Evolutionary conservation across 2,329 filamentous ascomycete genomes (phyloP).

Genomic region (Botrytis medusae): DNA sequence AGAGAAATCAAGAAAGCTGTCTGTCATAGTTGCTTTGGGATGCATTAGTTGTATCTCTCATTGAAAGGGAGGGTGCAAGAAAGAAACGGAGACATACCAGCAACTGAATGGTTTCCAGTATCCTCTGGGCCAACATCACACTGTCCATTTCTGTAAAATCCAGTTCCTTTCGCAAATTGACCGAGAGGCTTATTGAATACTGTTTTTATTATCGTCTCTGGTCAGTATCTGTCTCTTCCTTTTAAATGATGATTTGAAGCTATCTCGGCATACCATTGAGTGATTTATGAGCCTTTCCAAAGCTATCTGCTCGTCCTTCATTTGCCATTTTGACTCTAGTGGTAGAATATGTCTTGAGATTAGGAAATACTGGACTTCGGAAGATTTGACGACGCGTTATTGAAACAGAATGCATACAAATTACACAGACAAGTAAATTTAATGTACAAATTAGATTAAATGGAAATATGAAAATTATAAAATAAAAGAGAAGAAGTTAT

Average conservation of each 20-base stretch:
- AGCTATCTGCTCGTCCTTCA: background rate
- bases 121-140: constrained; percentile 55
- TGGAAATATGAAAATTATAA: background rate
- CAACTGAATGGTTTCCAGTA: constrained; percentile 59
- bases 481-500: background rate
- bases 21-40: constrained; percentile 49
- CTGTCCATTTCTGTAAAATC: constrained; percentile 61
- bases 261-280: constrained; percentile 24
- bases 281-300: constrained; percentile 17
- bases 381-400: background rate
- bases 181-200: constrained; percentile 59
- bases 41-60: background rate
- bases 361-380: background rate
- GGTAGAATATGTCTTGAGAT: background rate
- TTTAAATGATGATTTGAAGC: constrained; percentile 8
- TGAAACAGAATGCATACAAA: constrained; percentile 3
- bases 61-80: too few species aligned
- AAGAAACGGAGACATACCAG: constrained; percentile 36
- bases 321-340: background rate
- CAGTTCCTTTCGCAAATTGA: constrained; percentile 57
- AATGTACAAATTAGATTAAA: background rate
- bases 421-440: background rate
- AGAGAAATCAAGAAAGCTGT: constrained; percentile 62
- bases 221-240: background rate
- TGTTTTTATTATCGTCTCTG: constrained; percentile 31